Percentiles rank a stretch among this genome's conserved stretches.
phyloP scores from a whole-genome alignment of 225 moss, liverwort and hornwort genomes.

The Sphagnum tenellum region DNA sequence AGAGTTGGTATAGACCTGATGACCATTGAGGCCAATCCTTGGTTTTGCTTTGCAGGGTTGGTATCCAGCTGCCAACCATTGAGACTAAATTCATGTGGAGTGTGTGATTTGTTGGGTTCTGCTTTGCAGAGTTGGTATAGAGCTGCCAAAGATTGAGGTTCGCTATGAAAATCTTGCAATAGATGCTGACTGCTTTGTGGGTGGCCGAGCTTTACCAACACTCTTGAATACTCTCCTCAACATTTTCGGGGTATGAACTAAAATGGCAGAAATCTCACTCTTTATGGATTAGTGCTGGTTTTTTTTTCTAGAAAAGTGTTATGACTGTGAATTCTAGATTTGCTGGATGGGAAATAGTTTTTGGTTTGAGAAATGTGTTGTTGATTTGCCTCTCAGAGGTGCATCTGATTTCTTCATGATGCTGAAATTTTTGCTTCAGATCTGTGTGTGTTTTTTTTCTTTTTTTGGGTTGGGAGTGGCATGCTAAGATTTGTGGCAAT shows the following conservation, averaged over 20 bases:
- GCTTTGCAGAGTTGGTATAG: neutral
- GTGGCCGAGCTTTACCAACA: constrained; percentile 1
- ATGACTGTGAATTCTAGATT: too few relatives aligned
- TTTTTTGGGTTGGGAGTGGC: too few relatives aligned
- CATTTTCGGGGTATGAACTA: neutral
- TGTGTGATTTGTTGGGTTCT: neutral
- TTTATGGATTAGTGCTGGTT: neutral
- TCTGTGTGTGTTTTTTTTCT: too few relatives aligned
- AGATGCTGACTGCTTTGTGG: neutral
- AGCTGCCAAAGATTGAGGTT: neutral
- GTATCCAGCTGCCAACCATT: neutral
- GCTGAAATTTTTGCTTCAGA: too few relatives aligned
- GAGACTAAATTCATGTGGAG: neutral
- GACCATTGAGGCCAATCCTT: neutral
- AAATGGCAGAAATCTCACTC: neutral
- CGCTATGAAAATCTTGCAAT: neutral
- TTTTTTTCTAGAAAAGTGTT: constrained; percentile 1
- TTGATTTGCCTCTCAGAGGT: too few relatives aligned
- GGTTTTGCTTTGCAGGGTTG: neutral
- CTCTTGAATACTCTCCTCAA: neutral
- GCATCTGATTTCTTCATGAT: too few relatives aligned
- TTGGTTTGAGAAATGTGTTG: too few relatives aligned
- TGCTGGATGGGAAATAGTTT: too few relatives aligned
- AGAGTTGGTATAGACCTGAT: neutral
- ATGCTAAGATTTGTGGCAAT: too few relatives aligned